Conservation (phyloP, 106 monocot species). For the Allium sativum region DNA sequence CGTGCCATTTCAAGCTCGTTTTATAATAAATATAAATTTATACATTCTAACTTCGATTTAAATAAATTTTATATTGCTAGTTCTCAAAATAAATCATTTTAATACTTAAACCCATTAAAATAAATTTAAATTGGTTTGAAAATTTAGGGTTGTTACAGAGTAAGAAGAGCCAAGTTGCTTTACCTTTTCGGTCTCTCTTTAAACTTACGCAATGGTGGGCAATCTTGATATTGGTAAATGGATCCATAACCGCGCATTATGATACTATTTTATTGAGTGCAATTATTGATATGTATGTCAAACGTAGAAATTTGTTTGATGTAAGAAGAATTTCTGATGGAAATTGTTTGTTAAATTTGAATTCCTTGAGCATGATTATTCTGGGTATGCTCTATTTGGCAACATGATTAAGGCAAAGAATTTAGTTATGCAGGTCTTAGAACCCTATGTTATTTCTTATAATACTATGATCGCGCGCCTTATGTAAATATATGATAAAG, state of each 20-base stretch:
- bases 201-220: conserved; percentile 39
- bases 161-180: conserved; percentile 32
- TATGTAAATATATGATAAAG: conserved; percentile 30
- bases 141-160: too few species aligned
- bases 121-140: too few species aligned
- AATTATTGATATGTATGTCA: conserved; percentile 65
- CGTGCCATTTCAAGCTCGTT: too few species aligned
- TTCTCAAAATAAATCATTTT: too few species aligned
- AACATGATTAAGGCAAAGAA: conserved; percentile 39
- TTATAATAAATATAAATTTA: too few species aligned
- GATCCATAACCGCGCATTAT: conserved; percentile 31
- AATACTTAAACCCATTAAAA: too few species aligned
- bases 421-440: conserved; percentile 26
- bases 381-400: conserved; percentile 34
- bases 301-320: conserved; percentile 43
- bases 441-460: conserved; percentile 49
- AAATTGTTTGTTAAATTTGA: conserved; percentile 15
- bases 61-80: too few species aligned
- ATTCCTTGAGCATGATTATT: conserved; percentile 69
- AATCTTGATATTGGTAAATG: conserved; percentile 48
- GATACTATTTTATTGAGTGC: conserved; percentile 61
- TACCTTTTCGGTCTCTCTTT: conserved; percentile 47
- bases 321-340: conserved; percentile 44
- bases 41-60: too few species aligned
- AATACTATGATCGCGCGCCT: conserved; percentile 66